Evolutionary conservation across 2,329 filamentous ascomycete species (phyloP), one percentile per base, ranked within the genome.

Genomic region (Cercospora sojina): DNA sequence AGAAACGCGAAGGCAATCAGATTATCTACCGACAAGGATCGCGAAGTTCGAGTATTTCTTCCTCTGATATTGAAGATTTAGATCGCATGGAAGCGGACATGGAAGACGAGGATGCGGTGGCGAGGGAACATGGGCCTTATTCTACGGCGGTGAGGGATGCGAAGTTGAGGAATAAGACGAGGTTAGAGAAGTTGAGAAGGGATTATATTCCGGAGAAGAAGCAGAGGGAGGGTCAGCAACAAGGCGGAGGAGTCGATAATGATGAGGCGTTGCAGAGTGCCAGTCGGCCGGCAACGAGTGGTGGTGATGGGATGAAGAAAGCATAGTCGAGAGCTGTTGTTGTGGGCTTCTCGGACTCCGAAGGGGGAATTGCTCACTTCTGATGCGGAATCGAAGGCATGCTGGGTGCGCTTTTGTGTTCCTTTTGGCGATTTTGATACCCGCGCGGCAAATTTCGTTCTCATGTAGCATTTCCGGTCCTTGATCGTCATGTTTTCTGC

Each of bases 1-100:
- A 95, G 85, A 91, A 91, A 83, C 81, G 81, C 47, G 81, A 84
- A 38, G 84, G 84, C 51, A 77, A 82, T 20, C 77, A 80, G 13
- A 80, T 85, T 64, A 80, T 86, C 5, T 89, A 84, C 75, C 80
- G 84, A 6, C 86, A 88, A 70, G 80, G 82, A 59, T 64, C 81
- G 77, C 38, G 78, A 77, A 72, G 77, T 53, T 78, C 83, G 72
- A 77, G 78, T 74, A 75, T 88, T 76, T 83, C 80, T 32, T 86
- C 83, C 64, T 84, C 82, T 9, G 87, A 89, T 57, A 84, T 86
- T 65, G 84, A 87, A 56, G 83, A 86, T 63, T 77, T 89, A 7
- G 84, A 87, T 60, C 79, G 69, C 3, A 62, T 77, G 20, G 70
- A 76, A 59, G 72, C 67, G 1, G 71, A 61, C 0, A 25, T 72